Evolutionary conservation across 768 basidiomycete genomes (phyloP).

Genomic region (Podaxis rugospora): DNA sequence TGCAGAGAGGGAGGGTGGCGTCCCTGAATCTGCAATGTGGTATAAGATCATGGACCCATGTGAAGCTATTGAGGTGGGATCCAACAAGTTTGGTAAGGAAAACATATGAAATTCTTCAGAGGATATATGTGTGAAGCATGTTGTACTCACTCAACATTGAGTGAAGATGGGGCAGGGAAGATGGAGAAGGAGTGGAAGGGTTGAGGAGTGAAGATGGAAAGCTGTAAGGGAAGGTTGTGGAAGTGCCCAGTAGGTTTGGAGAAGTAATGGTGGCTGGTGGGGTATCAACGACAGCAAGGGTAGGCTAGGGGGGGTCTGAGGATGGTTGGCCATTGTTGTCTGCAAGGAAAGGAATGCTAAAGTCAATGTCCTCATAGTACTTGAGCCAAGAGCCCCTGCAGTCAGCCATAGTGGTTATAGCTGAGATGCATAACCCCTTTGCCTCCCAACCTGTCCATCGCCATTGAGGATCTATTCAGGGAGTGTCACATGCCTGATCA

Average conservation of each 20-base stretch:
- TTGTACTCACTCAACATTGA: background rate
- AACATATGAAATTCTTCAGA: constrained; percentile 9
- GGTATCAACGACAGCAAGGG: background rate
- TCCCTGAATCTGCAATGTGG: constrained; percentile 20
- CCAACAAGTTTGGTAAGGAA: constrained; percentile 15
- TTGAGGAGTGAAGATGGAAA: constrained; percentile 8
- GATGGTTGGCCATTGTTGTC: background rate
- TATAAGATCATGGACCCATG: constrained; percentile 34
- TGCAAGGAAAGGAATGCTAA: constrained; percentile 12
- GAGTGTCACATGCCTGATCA: background rate
- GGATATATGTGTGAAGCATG: background rate
- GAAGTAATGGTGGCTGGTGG: background rate
- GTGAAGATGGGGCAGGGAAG: background rate
- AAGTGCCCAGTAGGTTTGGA: background rate
- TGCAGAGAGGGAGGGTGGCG: background rate
- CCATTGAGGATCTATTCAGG: background rate
- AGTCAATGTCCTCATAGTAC: constrained; percentile 19
- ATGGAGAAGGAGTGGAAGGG: background rate
- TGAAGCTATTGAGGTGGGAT: constrained; percentile 1
- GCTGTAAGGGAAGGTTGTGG: background rate
- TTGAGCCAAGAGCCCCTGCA: constrained; percentile 17
- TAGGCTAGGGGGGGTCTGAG: too few relatives aligned
- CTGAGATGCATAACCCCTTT: background rate
- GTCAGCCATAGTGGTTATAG: background rate
- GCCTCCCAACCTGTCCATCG: background rate